Base-by-base conservation (phyloP, 2,329 filamentous ascomycete genomes). In the Blumeria hordei region DNA sequence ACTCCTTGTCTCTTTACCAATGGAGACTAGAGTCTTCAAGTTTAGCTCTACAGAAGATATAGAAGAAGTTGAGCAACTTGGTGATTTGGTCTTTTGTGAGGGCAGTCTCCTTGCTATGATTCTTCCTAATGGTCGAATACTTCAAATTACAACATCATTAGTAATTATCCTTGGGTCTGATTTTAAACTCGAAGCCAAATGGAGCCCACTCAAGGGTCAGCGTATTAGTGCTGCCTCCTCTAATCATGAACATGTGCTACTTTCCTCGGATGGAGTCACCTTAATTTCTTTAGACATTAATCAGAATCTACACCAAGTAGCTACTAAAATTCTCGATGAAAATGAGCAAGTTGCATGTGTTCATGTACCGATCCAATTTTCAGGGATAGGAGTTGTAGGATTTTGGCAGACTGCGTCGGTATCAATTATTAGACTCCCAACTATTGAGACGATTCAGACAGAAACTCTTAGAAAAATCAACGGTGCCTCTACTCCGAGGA, bases 351-450 rank as follows among this genome's bases (percentile, higher is more conserved):
- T 96, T 36, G 85, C 92, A 2, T 94, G 88, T 62, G 73, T 96
- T 9, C 80, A 90, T 50, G 74, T 92, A 1, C 80, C 88, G 0
- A 71, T 76, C 3, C 71, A 76, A 37, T 70, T 81, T 12, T 70
- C 74, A 4, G 72, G 77, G 52, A 70, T 87, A 35, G 90, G 84
- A 55, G 81, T 94, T 33, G 74, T 92, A 14, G 88, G 88, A 1
- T 92, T 93, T 68, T 96, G 90, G 79, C 80, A 84, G 58, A 81
- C 81, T n/a, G 85, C 86, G 6, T 78, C 77, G 10, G 75, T 96
- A 32, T 83, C 84, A 0, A 72, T 96, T 36, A 71, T 94, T 47
- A 74, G 81, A 57, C 66, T 94, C 21, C 67, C 74, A 16, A 79
- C 77, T 1, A 70, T 96, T 2, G 69, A 80, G 35, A 74, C 80